Evolutionary conservation across 2,329 filamentous ascomycete species (phyloP), one percentile per base, ranked within the genome.

Genomic region (Fusarium bactridioides): DNA sequence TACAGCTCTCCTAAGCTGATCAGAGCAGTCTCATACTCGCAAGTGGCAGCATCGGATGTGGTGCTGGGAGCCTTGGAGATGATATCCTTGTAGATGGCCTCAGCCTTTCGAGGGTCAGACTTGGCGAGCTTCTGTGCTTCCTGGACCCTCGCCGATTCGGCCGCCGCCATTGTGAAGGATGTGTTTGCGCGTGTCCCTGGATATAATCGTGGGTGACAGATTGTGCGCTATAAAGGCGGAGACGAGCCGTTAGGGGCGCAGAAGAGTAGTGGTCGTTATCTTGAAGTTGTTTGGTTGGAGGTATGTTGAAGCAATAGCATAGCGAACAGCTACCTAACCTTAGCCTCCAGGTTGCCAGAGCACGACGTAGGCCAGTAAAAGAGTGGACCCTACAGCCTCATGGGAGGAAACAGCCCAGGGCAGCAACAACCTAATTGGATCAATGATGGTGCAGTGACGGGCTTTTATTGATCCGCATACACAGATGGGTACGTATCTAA

Each of bases 1-100:
- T 98, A 98, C 75, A 98, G 88, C 88, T 97, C 93, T 78, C 96
- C 96, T 80, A 99, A 85, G 74, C 92, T 93, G 79, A 98, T 89
- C 81, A 99, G 84, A 31, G 96, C 94, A 76, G 88, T 88, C 86
- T 99, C 96, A 79, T 98, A 99, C 82, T 97, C 94, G 82, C 93
- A 92, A 75, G 95, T 91, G 67, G 95, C 94, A 41, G 92, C 90
- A 83, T 99, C 96, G 69, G 89, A 91, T 67, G 91, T 96, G 67
- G 92, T 90, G 58, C 93, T 93, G 27, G 95, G 94, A 41, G 94
- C 91, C 83, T 93, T 92, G 59, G 94, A 91, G 75, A 98, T 90
- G 80, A 98, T 93, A 63, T 96, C 92, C 84, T 95, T 94, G 88
- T 95, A 98, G 81, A 94, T 90, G 78, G 89, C 86, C 85, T 97